Percentiles rank a stretch among this genome's conserved stretches.
Evolutionary conservation across 805 yeast genomes (phyloP).

Genomic region (Candida coquimbonensis): DNA sequence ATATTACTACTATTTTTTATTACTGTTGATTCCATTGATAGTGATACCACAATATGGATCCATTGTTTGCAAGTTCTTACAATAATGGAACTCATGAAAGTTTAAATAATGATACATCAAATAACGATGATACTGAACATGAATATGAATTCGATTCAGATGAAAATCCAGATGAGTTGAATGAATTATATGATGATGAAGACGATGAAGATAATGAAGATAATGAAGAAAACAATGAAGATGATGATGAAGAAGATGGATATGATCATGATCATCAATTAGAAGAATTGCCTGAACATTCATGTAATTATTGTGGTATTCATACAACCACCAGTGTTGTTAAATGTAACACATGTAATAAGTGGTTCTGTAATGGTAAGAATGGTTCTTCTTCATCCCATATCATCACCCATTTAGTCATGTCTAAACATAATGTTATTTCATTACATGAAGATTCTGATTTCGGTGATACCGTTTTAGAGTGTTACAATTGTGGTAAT

Average conservation of each 20-base stretch:
- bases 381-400: constrained; percentile 60
- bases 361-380: constrained; percentile 87
- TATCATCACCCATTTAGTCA: constrained; percentile 76
- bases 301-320: constrained; percentile 70
- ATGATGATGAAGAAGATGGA: constrained; percentile 3
- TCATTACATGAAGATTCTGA: constrained; percentile 74
- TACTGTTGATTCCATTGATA: too few species aligned
- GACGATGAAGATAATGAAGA: constrained; percentile 5
- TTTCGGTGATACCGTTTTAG: constrained; percentile 79
- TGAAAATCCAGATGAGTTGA: constrained; percentile 1
- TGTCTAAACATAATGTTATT: constrained; percentile 70
- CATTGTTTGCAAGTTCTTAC: too few species aligned
- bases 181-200: constrained; percentile 17
- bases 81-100: too few species aligned
- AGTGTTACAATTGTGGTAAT: constrained; percentile 87
- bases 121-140: not conserved
- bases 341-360: constrained; percentile 67
- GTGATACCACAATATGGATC: constrained; percentile 13
- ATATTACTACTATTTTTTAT: too few species aligned
- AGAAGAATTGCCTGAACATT: constrained; percentile 29
- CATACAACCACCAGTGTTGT: constrained; percentile 58
- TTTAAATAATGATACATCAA: too few species aligned
- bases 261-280: constrained; percentile 1
- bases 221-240: too few species aligned
- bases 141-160: constrained; percentile 8